A percentile compares a stretch with the other conserved stretches of the same genome.
Conservation (phyloP, 2,329 filamentous ascomycete genomes). For the Sclerotinia minor region DNA sequence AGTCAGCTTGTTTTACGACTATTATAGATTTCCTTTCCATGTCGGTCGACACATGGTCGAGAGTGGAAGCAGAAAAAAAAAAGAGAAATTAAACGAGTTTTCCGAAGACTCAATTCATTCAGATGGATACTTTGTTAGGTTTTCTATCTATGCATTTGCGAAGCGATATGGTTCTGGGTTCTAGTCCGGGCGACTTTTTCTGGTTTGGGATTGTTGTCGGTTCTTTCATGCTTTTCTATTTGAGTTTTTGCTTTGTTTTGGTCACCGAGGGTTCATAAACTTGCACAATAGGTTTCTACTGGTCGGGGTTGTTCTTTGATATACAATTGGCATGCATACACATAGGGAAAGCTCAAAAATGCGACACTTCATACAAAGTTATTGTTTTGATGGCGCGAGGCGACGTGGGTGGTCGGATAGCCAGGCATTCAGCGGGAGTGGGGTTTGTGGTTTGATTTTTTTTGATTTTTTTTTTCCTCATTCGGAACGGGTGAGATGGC, state of each 20-base stretch:
- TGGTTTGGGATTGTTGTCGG: slow-evolving; percentile 29
- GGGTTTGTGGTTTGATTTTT: slow-evolving; percentile 9
- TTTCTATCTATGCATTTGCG: slow-evolving; percentile 39
- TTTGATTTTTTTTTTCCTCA: background rate
- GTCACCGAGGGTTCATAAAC: slow-evolving; percentile 24
- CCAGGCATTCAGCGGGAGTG: slow-evolving; percentile 19
- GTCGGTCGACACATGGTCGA: slow-evolving; percentile 16
- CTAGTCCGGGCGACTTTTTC: slow-evolving; percentile 21
- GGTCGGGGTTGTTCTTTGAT: slow-evolving; percentile 25
- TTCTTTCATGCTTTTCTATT: slow-evolving; percentile 7
- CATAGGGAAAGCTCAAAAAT: slow-evolving; percentile 22
- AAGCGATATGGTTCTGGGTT: slow-evolving; percentile 32
- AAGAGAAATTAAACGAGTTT: slow-evolving; percentile 21
- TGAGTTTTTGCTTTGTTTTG: slow-evolving; percentile 23
- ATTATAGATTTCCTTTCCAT: slow-evolving; percentile 25
- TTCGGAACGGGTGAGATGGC: slow-evolving; percentile 5
- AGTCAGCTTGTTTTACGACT: slow-evolving; percentile 16
- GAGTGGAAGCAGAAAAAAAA: slow-evolving; percentile 20
- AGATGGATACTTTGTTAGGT: slow-evolving; percentile 31
- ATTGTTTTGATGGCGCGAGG: slow-evolving; percentile 20
- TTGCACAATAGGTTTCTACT: slow-evolving; percentile 24
- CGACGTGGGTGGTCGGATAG: slow-evolving; percentile 16
- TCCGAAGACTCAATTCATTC: slow-evolving; percentile 23
- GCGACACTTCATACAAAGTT: slow-evolving; percentile 15
- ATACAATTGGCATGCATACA: slow-evolving; percentile 27